These are phyloP conservation scores for Scedosporium boydii DNA, from an alignment of 2,329 filamentous ascomycete species.

Conservation along the genomic window DNA sequence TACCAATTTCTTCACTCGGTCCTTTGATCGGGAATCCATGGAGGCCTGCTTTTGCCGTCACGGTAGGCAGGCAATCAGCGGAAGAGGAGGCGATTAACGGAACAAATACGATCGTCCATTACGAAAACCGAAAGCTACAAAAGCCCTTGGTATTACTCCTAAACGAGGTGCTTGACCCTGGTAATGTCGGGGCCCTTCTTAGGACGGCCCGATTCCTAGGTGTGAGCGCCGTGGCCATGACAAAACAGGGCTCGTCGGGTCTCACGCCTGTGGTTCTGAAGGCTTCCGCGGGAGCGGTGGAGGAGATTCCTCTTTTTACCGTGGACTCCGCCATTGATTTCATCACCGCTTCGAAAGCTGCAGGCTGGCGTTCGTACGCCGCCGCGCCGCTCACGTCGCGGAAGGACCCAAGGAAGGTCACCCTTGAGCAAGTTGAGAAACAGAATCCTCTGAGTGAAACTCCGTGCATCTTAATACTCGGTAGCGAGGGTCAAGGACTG, in stretches of 20 bases:
- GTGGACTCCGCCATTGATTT: constrained; percentile 61
- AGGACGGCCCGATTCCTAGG: constrained; percentile 88
- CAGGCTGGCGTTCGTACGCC: constrained; percentile 78
- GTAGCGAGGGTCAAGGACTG: constrained; percentile 71
- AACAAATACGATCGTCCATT: constrained; percentile 22
- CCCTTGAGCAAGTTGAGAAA: constrained; percentile 37
- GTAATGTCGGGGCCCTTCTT: constrained; percentile 83
- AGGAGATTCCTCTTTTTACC: constrained; percentile 65
- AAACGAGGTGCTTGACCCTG: constrained; percentile 72
- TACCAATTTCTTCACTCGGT: constrained; percentile 53
- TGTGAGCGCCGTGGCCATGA: constrained; percentile 71
- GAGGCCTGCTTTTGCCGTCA: constrained; percentile 45
- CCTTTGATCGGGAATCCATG: constrained; percentile 32
- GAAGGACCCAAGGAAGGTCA: constrained; percentile 31
- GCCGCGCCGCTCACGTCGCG: constrained; percentile 23
- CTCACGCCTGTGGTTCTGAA: constrained; percentile 74
- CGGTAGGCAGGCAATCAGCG: constrained; percentile 55
- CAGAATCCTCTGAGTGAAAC: constrained; percentile 43
- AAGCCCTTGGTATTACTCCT: constrained; percentile 66
- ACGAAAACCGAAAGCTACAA: constrained; percentile 16
- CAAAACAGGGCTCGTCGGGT: constrained; percentile 61
- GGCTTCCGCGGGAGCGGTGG: constrained; percentile 78
- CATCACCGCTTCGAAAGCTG: constrained; percentile 53
- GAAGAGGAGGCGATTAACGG: constrained; percentile 74
- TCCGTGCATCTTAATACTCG: constrained; percentile 73